phyloP scores from a whole-genome alignment of 2,329 filamentous ascomycete genomes.

The Cryphonectria parasitica region DNA sequence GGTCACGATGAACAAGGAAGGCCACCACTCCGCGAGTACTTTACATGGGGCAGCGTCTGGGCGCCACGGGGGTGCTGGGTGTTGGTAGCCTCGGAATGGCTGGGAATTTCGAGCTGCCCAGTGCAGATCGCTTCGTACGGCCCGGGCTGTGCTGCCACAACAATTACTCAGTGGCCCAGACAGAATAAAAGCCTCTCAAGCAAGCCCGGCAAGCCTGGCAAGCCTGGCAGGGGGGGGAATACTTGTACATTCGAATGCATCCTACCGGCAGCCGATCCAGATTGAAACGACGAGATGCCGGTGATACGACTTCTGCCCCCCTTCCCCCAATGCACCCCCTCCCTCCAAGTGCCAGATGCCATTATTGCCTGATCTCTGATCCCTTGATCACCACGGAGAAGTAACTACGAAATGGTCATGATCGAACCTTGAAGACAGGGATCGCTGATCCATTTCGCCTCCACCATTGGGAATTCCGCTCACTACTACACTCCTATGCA shows the following conservation, averaged over 20 bases:
- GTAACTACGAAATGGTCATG: slow-evolving; percentile 2
- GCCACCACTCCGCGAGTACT: background rate
- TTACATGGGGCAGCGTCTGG: background rate
- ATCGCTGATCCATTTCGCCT: slow-evolving; percentile 3
- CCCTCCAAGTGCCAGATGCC: background rate
- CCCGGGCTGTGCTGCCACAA: slow-evolving; percentile 12
- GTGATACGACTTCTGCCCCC: background rate
- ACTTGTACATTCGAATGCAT: background rate
- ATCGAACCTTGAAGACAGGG: background rate
- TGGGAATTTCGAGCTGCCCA: slow-evolving; percentile 1
- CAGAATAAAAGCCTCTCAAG: background rate
- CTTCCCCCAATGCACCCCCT: background rate
- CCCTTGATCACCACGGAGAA: background rate
- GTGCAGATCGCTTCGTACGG: slow-evolving; percentile 16
- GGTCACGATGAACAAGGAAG: background rate
- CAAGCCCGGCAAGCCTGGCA: too few species aligned
- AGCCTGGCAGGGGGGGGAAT: background rate
- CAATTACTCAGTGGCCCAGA: background rate
- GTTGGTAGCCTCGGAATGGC: background rate
- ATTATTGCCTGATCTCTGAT: background rate
- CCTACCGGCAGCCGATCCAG: background rate
- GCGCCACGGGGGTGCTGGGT: background rate
- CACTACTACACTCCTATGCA: background rate
- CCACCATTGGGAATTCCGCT: background rate
- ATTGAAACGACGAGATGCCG: slow-evolving; percentile 2